phyloP scores from a whole-genome alignment of 2,329 filamentous ascomycete species.

The Anisogramma anomala region DNA sequence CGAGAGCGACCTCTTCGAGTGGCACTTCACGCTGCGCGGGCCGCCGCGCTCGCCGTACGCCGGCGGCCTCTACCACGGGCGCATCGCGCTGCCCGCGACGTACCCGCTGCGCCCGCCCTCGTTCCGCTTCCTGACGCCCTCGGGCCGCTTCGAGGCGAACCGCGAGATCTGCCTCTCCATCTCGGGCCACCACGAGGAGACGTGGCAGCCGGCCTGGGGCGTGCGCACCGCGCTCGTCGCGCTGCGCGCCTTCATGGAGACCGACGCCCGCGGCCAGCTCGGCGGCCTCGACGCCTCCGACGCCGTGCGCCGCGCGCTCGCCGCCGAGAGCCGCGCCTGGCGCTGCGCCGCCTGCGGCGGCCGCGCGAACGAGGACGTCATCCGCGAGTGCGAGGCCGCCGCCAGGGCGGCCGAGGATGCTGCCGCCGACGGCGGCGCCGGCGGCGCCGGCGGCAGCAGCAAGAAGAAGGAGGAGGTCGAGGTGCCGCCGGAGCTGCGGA shows the following conservation, averaged over 20 bases:
- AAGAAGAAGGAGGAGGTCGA: conserved; percentile 29
- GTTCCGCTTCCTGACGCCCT: conserved; percentile 92
- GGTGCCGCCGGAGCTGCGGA: conserved; percentile 43
- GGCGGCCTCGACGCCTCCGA: conserved; percentile 74
- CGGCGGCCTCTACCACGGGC: conserved; percentile 83
- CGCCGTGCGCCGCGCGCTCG: conserved; percentile 55
- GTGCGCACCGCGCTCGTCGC: conserved; percentile 75
- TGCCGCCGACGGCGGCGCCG: conserved; percentile 19
- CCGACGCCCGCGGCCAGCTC: conserved; percentile 74
- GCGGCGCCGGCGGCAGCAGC: conserved; percentile 15
- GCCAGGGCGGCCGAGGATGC: conserved; percentile 39
- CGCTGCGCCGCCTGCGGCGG: conserved; percentile 61
- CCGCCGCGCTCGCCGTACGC: conserved; percentile 72
- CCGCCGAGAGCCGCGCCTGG: conserved; percentile 53
- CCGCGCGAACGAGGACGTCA: conserved; percentile 60
- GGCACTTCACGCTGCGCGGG: conserved; percentile 95
- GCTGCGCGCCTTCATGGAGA: conserved; percentile 87
- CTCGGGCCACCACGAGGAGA: conserved; percentile 91
- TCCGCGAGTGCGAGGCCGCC: conserved; percentile 55
- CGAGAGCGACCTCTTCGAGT: conserved; percentile 88
- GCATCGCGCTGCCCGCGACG: conserved; percentile 77
- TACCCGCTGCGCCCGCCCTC: conserved; percentile 87
- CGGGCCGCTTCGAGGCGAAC: conserved; percentile 89
- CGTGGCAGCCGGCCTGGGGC: conserved; percentile 97
- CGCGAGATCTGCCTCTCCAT: conserved; percentile 94